Evolutionary conservation across 1,284 basidiomycete species (phyloP), one percentile per base, ranked within the genome.

Genomic region (Cutaneotrichosporon sp.): DNA sequence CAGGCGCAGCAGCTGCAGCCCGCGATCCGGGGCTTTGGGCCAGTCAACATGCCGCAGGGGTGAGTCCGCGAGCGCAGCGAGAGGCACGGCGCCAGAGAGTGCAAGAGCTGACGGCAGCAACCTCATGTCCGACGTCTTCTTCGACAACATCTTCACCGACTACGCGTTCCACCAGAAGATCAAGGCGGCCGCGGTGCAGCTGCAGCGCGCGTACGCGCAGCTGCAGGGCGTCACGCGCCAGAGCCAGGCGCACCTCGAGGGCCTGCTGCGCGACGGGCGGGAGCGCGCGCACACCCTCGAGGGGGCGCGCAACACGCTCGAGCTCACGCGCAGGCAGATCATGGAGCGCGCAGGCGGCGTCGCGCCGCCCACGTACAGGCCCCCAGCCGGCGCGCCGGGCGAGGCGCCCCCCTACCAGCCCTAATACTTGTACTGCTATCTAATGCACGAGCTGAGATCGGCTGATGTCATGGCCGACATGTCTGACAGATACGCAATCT

Each of bases 101-200:
- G n/a, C n/a, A n/a, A 27, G 31, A 4, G 45, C 43, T 50, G 18
- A 50, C 20, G 11, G 2, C 54, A 62, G 61, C 38, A 56, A 59
- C 29, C 45, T 69, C 42, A 67, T 69, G 63, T 53, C 60, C 6
- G 69, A 71, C 47, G 56, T 71, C 52, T 63, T 69, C 34, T 71
- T 71, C 54, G 69, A 71, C 59, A 67, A 66, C 46, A 58, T 65
- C n/a, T 69, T 66, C 38, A 65, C 61, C 42, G 69, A 71, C 51
- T 57, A 60, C n/a, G 58, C 59, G 31, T 66, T 69, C 54, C 67
- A 67, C 51, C 57, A 63, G 22, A 65, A 63, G 56, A 67, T 67
- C 36, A 20, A 62, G 49, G 49, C 33, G 1, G 58, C 58, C 2
- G 46, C 29, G 16, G 45, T 36, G 4, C 22, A 57, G 18, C 46